Percentiles rank a stretch among this genome's conserved stretches.
These are phyloP conservation scores for Ganoderma meredithae DNA, from an alignment of 1,284 basidiomycete species.

Conservation along the genomic window DNA sequence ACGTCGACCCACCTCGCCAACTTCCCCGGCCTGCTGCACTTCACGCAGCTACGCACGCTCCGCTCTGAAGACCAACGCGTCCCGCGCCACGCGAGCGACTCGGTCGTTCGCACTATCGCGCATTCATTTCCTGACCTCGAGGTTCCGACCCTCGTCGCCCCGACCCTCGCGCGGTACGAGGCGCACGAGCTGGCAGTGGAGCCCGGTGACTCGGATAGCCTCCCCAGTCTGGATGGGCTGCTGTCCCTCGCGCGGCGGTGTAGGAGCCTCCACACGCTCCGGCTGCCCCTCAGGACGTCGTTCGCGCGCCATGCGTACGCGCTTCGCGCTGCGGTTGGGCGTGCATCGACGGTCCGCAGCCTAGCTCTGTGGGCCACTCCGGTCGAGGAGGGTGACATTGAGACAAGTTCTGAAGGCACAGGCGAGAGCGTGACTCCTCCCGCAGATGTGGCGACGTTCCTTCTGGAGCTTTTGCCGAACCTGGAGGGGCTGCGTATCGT, in stretches of 20 bases:
- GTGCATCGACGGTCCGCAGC: neutral
- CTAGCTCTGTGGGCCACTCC: constrained; percentile 4
- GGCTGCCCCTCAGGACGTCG: neutral
- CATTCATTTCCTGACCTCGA: neutral
- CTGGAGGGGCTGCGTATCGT: neutral
- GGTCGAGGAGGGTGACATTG: neutral
- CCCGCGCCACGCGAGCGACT: neutral
- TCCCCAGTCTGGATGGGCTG: constrained; percentile 2
- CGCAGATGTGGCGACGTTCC: constrained; percentile 1
- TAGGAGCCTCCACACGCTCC: neutral
- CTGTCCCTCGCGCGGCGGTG: neutral
- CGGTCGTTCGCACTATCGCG: neutral
- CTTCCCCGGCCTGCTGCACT: neutral
- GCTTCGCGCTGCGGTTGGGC: neutral
- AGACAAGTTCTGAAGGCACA: neutral
- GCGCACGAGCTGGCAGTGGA: neutral
- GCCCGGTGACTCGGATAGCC: neutral
- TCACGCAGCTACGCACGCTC: neutral
- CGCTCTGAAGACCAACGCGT: neutral
- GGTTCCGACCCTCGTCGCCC: neutral
- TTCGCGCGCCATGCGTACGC: neutral
- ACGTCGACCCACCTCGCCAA: neutral
- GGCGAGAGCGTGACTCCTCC: too few relatives aligned
- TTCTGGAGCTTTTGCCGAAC: neutral
- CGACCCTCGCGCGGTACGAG: neutral